phyloP scores from a whole-genome alignment of 176 grass and related monocot species.

The Musa beccarii region DNA sequence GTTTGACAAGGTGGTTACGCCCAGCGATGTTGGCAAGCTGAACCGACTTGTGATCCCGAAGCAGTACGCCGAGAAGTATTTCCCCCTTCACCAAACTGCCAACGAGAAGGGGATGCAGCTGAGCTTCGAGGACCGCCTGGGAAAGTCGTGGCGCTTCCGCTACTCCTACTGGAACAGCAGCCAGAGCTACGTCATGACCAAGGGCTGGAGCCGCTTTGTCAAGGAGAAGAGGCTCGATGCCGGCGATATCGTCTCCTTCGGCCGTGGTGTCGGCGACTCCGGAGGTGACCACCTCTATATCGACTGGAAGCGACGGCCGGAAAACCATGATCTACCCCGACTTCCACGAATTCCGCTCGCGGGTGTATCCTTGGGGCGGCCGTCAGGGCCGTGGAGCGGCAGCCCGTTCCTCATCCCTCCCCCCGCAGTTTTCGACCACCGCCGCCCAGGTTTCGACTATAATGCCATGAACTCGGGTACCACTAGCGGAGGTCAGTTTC shows the following conservation, averaged over 20 bases:
- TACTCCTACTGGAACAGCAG: slow-evolving; percentile 99
- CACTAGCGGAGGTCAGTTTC: slow-evolving; percentile 27
- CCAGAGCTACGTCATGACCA: slow-evolving; percentile 99
- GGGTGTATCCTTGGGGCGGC: slow-evolving; percentile 11
- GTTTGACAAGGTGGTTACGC: slow-evolving; percentile 99
- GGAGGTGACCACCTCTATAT: slow-evolving; percentile 62
- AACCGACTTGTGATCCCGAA: slow-evolving; percentile 98
- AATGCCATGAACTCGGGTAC: slow-evolving; percentile 19
- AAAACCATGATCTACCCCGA: slow-evolving; percentile 33
- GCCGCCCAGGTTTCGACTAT: slow-evolving; percentile 43
- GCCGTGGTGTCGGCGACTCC: slow-evolving; percentile 47
- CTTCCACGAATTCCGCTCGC: slow-evolving; percentile 31
- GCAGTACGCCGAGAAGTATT: slow-evolving; percentile 96
- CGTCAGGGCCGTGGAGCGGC: slow-evolving; percentile 29
- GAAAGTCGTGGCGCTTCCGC: slow-evolving; percentile 95
- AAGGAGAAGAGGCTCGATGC: slow-evolving; percentile 96
- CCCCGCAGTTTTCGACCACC: slow-evolving; percentile 45
- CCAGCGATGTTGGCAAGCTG: slow-evolving; percentile 96
- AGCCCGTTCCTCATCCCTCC: slow-evolving; percentile 43
- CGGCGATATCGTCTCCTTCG: slow-evolving; percentile 90
- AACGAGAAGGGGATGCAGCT: slow-evolving; percentile 82
- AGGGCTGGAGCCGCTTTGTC: slow-evolving; percentile 98
- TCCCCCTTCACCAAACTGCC: slow-evolving; percentile 59
- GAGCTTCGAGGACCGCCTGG: slow-evolving; percentile 76
- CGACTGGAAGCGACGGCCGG: slow-evolving; percentile 76